Evolutionary conservation across 139 green algal species (phyloP), one percentile per base, ranked within the genome.

Genomic region (Diplosphaera chodatii): DNA sequence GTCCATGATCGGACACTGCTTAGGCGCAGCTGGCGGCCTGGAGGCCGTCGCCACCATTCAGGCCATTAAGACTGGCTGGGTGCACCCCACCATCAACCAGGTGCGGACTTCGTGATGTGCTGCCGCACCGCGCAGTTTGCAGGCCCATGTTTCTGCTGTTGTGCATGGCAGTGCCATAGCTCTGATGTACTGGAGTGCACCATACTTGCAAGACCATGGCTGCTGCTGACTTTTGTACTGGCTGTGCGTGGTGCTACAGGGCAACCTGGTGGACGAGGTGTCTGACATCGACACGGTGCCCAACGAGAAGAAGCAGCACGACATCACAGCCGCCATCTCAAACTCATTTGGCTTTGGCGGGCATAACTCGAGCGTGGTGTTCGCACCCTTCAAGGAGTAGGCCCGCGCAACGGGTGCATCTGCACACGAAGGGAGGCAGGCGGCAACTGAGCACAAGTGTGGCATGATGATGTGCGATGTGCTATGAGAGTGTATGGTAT

Each of bases 11-110:
- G 96, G 96, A 4, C 96, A 99, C 84, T 94, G 90, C 84, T 85
- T 99, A 48, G 96, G 95, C 18, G 94, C 95, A 16, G 95, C 95
- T 3, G 95, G 86, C 3, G 95, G 95, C 31, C 77, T 99, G 74
- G 95, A 99, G 85, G 94, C 92, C 21, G 87, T 99, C 31, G 94
- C 94, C 21, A 90, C 85, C 32, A 91, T 99, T 78, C 92, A 96
- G 77, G 95, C 93, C 77, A 98, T 99, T 70, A 64, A 85, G 66
- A 97, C 89, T 1, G 96, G 96, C 55, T 93, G 84, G 84, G 32
- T 99, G 56, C 96, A 99, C 83, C 96, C 96, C 40, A 98, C 93
- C 29, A 89, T 99, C 74, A 99, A 99, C 88, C 90, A 94, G 67
- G 80, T 77, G 34, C 64, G 76, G n/a, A n/a, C n/a, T n/a, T n/a